Base-by-base conservation (phyloP, 305 asterid species). In the Vinca major region DNA sequence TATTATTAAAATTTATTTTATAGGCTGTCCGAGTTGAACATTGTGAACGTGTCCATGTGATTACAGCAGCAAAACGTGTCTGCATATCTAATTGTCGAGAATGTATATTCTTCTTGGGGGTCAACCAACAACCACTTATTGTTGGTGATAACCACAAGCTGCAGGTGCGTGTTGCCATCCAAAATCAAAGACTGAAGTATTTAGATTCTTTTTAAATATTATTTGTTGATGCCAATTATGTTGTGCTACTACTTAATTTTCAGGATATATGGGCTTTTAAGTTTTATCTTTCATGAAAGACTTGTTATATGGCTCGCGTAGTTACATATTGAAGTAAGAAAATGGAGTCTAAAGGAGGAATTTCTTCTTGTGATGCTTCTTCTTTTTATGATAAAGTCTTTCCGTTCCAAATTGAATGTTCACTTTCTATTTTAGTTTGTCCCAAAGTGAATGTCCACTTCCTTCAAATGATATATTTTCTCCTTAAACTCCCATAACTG, bases 21-120 rank as follows among this genome's bases (percentile, higher is more conserved):
- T 86, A 94, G 99, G 98, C 99, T 66, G 84, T 94, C 62, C 89
- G 99, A 80, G 88, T 94, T 78, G 99, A 94, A 79, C 99, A 94
- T 69, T 94, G 99, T 82, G 99, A 94, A 80, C 96, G 99, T 16
- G 99, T 94, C 67, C 99, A 94, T 77, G 81, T 94, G 70, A 86
- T 94, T 74, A 80, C 89, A 73, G 96, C 99, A 52, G 88, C 98
- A 64, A 91, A 86, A 78, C 96, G 95, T 55, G 85, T 91, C 80
- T 88, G 96, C 79, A 88, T 94, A 74, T 97, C 94, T 67, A 94
- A 94, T 76, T 94, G 99, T 77, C 99, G 99, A 65, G 99, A 94
- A 80, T 94, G 99, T 62, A 66, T 94, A 49, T 91, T 94, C 86
- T 94, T 91, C 85, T 80, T 94, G 81, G 99, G 99, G 64, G 96